Evolutionary conservation across 2,329 filamentous ascomycete genomes (phyloP).

Genomic region (Blastomyces percursus): DNA sequence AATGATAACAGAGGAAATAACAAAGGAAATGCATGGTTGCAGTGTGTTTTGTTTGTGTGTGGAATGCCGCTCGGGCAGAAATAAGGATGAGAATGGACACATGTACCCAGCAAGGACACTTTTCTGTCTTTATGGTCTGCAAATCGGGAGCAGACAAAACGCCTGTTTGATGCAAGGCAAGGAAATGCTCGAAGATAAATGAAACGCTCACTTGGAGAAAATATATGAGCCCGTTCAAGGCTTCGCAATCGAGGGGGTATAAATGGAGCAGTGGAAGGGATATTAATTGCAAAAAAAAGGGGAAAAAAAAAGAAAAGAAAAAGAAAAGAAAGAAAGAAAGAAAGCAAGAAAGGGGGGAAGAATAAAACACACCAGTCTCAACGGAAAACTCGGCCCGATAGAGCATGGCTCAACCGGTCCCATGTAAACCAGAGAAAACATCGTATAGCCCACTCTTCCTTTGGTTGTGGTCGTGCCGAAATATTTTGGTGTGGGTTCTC

Average conservation of each 20-base stretch:
- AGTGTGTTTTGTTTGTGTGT: background rate
- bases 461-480: background rate
- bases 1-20: conserved; percentile 10
- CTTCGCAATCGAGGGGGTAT: conserved; percentile 8
- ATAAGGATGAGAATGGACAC: conserved; percentile 1
- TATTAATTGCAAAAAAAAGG: background rate
- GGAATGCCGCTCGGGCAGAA: conserved; percentile 7
- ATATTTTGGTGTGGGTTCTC: background rate
- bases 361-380: background rate
- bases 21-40: conserved; percentile 6
- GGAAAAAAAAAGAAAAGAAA: too few relatives aligned
- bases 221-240: conserved; percentile 12
- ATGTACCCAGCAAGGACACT: conserved; percentile 5
- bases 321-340: too few relatives aligned
- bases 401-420: background rate
- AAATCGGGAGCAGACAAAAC: conserved; percentile 8
- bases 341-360: background rate
- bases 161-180: conserved; percentile 15
- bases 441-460: background rate
- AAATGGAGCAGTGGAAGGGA: background rate
- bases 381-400: background rate
- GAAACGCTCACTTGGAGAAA: conserved; percentile 13
- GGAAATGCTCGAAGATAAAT: conserved; percentile 7
- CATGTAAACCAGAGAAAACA: background rate
- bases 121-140: conserved; percentile 1